These are phyloP conservation scores for Akebia trifoliata DNA, from an alignment of 164 flowering plant genomes.

Conservation along the genomic window DNA sequence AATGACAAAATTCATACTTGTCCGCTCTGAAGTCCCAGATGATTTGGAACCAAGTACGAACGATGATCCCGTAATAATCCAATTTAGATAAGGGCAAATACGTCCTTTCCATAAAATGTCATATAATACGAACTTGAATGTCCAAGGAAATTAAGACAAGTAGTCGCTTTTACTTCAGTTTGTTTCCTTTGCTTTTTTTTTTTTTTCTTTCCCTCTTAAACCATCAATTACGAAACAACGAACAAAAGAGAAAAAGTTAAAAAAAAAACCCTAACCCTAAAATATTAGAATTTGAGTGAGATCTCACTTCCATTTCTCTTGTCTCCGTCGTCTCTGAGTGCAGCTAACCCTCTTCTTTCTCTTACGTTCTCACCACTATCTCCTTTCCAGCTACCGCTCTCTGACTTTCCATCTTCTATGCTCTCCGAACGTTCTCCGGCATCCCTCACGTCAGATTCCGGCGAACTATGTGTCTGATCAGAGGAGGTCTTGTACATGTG, in stretches of 20 bases:
- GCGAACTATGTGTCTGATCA: conserved; percentile 52
- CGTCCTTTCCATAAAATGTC: conserved; percentile 9
- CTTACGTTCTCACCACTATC: conserved; percentile 49
- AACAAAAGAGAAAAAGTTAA: not conserved
- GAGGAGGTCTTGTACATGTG: conserved; percentile 48
- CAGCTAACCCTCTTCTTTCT: conserved; percentile 45
- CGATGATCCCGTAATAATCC: conserved; percentile 20
- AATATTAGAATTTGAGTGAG: conserved; percentile 66
- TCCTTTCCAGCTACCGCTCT: conserved; percentile 77
- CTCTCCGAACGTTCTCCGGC: conserved; percentile 72
- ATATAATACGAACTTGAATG: conserved; percentile 22
- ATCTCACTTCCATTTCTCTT: conserved; percentile 85
- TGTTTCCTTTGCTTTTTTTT: too few relatives aligned
- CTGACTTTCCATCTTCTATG: conserved; percentile 84
- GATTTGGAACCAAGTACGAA: too few relatives aligned
- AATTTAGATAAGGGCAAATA: conserved; percentile 15
- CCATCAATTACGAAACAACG: conserved; percentile 3
- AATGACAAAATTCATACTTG: not conserved
- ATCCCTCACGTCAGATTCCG: conserved; percentile 48
- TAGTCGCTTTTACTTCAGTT: conserved; percentile 30
- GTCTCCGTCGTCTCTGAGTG: conserved; percentile 57
- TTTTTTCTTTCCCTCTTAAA: conserved; percentile 22
- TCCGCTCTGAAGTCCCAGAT: too few relatives aligned
- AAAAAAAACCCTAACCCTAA: conserved; percentile 6
- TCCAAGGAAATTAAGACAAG: conserved; percentile 21